Conservation (phyloP, 129 eudicot species). For the Kitagawia praeruptora region DNA sequence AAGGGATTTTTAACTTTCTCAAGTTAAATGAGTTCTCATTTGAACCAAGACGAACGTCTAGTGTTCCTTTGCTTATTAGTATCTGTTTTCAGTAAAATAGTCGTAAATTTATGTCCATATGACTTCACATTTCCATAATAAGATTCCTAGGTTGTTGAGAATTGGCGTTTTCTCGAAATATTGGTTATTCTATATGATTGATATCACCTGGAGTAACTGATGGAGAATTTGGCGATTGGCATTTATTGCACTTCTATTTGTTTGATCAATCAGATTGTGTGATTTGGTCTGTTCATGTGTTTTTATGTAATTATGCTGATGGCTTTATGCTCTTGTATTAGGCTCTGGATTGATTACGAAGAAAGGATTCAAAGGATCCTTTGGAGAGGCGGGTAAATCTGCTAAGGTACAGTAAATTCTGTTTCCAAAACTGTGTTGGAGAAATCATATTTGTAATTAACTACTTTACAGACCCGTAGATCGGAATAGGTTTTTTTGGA, state of each 20-base stretch:
- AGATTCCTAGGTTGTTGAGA: neutral
- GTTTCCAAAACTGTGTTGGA: neutral
- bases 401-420: constrained; percentile 59
- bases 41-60: too few species aligned
- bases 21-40: too few species aligned
- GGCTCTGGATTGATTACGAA: constrained; percentile 80
- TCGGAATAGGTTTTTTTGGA: neutral
- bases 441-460: neutral
- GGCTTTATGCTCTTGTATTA: constrained; percentile 17
- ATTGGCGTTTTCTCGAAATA: neutral
- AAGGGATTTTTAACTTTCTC: too few species aligned
- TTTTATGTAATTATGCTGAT: constrained; percentile 3
- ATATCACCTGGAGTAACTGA: neutral
- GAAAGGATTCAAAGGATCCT: constrained; percentile 85
- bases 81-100: neutral
- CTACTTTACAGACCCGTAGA: neutral
- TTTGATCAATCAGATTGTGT: neutral
- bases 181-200: neutral
- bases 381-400: constrained; percentile 72
- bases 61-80: neutral
- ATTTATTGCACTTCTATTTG: neutral
- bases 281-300: neutral
- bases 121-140: neutral
- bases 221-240: neutral
- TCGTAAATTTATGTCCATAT: neutral